phyloP scores from a whole-genome alignment of 176 grass and related monocot species.

The Carex myosuroides region DNA sequence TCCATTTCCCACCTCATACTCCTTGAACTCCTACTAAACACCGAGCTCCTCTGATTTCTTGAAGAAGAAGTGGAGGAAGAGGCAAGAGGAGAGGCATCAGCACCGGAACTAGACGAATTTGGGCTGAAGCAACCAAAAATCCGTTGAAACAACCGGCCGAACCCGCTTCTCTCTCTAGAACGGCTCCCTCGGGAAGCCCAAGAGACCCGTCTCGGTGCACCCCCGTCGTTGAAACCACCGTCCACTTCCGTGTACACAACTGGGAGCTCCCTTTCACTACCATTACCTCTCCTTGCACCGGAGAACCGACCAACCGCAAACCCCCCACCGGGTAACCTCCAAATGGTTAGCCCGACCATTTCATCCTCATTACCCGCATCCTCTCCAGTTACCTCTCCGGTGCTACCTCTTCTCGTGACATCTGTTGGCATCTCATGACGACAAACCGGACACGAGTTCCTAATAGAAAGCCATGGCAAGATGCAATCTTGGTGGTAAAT shows the following conservation, averaged over 20 bases:
- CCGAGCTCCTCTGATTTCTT: slow-evolving; percentile 8
- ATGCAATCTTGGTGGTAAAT: slow-evolving; percentile 72
- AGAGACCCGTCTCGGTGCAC: slow-evolving; percentile 33
- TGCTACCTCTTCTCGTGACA: not conserved
- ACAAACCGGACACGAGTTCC: slow-evolving; percentile 61
- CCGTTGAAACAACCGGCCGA: slow-evolving; percentile 29
- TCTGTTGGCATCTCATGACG: slow-evolving; percentile 59
- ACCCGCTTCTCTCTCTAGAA: slow-evolving; percentile 21
- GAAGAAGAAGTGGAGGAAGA: not conserved
- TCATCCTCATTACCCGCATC: slow-evolving; percentile 37
- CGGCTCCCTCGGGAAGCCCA: slow-evolving; percentile 31
- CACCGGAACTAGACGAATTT: slow-evolving; percentile 5
- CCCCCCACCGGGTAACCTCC: slow-evolving; percentile 60
- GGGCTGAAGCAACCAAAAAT: slow-evolving; percentile 43
- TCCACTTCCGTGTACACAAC: slow-evolving; percentile 65
- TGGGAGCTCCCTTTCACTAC: slow-evolving; percentile 39
- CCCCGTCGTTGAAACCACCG: slow-evolving; percentile 43
- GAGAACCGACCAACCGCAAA: slow-evolving; percentile 67
- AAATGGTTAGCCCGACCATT: slow-evolving; percentile 50
- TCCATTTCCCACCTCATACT: slow-evolving; percentile 63
- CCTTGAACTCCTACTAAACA: slow-evolving; percentile 40
- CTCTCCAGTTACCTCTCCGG: not conserved
- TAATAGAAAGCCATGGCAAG: slow-evolving; percentile 64
- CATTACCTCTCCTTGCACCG: slow-evolving; percentile 32
- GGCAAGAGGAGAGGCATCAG: slow-evolving; percentile 23